Conservation (phyloP, 257 asterid genomes). For the Solanum chiquidenum region DNA sequence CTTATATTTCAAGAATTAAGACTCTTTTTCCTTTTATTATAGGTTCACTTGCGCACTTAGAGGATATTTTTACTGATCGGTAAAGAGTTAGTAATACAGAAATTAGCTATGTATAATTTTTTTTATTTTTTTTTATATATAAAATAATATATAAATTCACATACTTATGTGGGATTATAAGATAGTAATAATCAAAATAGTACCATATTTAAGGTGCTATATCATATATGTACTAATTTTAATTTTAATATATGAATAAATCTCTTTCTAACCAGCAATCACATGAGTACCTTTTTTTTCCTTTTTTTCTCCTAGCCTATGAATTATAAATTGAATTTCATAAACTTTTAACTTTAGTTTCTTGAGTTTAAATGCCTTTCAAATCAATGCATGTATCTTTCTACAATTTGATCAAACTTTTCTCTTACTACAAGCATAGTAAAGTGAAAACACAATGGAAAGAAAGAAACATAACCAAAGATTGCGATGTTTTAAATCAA, state of each 20-base stretch:
- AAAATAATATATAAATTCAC: too few species aligned
- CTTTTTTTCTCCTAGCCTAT: neutral
- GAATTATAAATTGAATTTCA: neutral
- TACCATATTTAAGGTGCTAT: neutral
- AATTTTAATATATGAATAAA: too few species aligned
- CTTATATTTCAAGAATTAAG: neutral
- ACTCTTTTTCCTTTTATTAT: neutral
- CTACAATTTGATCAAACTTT: neutral
- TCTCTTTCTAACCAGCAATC: neutral
- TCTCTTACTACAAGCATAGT: neutral
- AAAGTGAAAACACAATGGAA: neutral
- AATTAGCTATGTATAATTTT: too few species aligned
- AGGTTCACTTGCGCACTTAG: too few species aligned
- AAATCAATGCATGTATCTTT: neutral
- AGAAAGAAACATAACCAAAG: neutral
- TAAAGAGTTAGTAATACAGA: too few species aligned
- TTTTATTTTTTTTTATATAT: too few species aligned
- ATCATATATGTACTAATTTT: too few species aligned
- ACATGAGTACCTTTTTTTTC: neutral
- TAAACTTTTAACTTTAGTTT: neutral
- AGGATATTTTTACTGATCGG: too few species aligned
- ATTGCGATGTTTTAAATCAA: neutral
- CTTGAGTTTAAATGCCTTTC: neutral
- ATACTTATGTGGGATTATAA: neutral
- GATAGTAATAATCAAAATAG: too few species aligned